Conservation (phyloP, 2,329 filamentous ascomycete species). For the Coniella vitis region DNA sequence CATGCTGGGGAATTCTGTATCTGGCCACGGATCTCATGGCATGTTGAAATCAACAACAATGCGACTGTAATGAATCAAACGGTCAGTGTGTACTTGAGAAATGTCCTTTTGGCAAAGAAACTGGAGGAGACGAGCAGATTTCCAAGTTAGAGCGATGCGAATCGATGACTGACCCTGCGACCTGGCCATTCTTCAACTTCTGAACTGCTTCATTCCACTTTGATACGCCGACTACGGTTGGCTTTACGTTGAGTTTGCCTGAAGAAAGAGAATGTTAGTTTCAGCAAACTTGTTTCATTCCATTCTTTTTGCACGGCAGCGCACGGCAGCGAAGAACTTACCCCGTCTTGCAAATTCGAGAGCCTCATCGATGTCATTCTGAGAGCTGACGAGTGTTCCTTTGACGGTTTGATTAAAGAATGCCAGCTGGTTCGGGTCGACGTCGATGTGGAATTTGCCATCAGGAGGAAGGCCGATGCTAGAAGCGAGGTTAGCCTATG, state of each 20-base stretch:
- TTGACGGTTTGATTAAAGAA: conserved; percentile 14
- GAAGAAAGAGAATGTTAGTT: neutral
- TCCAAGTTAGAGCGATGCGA: too few relatives aligned
- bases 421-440: conserved; percentile 9
- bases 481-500: neutral
- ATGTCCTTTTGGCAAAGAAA: neutral
- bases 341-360: conserved; percentile 16
- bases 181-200: neutral
- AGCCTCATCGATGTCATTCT: conserved; percentile 13
- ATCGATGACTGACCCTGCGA: neutral
- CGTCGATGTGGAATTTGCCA: conserved; percentile 12
- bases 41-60: conserved; percentile 4
- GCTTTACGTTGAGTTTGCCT: conserved; percentile 2
- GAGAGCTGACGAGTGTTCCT: conserved; percentile 13
- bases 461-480: conserved; percentile 16
- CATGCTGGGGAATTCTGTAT: too few relatives aligned
- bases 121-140: too few relatives aligned
- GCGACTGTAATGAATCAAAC: neutral
- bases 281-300: too few relatives aligned
- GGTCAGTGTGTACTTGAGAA: neutral
- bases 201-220: neutral
- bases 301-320: neutral
- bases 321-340: too few relatives aligned
- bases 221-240: neutral
- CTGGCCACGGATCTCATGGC: neutral